phyloP scores from a whole-genome alignment of 176 grass and related monocot species.

The Cenchrus americanus region DNA sequence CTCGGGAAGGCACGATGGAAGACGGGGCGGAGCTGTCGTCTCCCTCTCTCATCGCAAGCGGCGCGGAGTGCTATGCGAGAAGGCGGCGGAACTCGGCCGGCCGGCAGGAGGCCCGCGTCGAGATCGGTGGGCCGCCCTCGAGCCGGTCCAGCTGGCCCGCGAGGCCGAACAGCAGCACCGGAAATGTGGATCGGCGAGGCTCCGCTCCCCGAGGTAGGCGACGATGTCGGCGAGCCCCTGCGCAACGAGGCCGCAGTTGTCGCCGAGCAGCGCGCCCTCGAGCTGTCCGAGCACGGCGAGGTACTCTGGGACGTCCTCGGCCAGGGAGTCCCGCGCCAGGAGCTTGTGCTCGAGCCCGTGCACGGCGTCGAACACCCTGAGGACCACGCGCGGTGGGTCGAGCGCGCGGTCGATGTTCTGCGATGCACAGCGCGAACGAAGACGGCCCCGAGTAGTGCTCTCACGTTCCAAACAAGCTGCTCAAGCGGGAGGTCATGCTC shows the following conservation, averaged over 20 bases:
- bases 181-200: constrained; percentile 80
- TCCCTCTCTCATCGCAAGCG: constrained; percentile 45
- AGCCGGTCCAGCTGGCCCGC: constrained; percentile 50
- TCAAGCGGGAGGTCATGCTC: no score
- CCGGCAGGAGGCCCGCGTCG: constrained; percentile 72
- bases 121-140: constrained; percentile 45
- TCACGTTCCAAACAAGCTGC: no score
- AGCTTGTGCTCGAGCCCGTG: constrained; percentile 85
- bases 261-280: constrained; percentile 81
- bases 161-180: constrained; percentile 44
- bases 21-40: constrained; percentile 37
- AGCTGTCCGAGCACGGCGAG: constrained; percentile 71
- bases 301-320: constrained; percentile 50
- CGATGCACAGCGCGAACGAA: no score
- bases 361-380: constrained; percentile 98
- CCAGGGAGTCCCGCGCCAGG: constrained; percentile 35
- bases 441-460: no score
- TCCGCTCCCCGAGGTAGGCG: constrained; percentile 78
- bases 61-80: constrained; percentile 59
- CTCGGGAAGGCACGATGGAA: constrained; percentile 39
- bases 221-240: constrained; percentile 93
- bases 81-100: constrained; percentile 68
- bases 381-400: constrained; percentile 77
- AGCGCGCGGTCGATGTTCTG: constrained; percentile 83
- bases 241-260: constrained; percentile 74